Evolutionary conservation across 2,329 filamentous ascomycete genomes (phyloP).

Genomic region (Thielaviopsis musarum): DNA sequence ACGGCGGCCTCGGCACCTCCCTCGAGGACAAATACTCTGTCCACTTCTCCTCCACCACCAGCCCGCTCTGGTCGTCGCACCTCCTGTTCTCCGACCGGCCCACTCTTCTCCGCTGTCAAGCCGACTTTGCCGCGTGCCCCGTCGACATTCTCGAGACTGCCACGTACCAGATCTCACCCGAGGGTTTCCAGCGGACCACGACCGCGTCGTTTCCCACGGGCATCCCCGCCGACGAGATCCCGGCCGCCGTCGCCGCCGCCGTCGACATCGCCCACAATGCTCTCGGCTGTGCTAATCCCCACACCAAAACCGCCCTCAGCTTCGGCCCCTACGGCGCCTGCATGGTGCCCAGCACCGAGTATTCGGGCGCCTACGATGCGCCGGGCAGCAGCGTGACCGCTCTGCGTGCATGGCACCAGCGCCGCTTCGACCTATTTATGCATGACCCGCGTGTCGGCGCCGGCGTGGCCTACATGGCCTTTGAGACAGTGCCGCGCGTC

Average conservation of each 20-base stretch:
- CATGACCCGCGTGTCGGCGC: constrained; percentile 21
- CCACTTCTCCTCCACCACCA: constrained; percentile 29
- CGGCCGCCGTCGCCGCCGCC: constrained; percentile 23
- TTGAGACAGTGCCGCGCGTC: constrained; percentile 48
- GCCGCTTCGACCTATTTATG: constrained; percentile 35
- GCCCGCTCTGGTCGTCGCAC: constrained; percentile 52
- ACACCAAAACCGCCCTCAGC: constrained; percentile 34
- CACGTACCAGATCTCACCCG: constrained; percentile 46
- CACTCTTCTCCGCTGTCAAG: constrained; percentile 37
- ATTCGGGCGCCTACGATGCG: constrained; percentile 41
- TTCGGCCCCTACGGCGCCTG: constrained; percentile 51
- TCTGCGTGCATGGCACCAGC: constrained; percentile 39
- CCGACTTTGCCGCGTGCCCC: constrained; percentile 36
- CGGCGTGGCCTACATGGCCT: constrained; percentile 38
- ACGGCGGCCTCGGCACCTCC: constrained; percentile 51
- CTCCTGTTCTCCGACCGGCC: constrained; percentile 36
- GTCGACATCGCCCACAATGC: constrained; percentile 26
- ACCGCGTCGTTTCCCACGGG: constrained; percentile 26
- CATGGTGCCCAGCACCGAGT: constrained; percentile 50
- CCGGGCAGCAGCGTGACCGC: constrained; percentile 26
- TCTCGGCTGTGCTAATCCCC: constrained; percentile 3
- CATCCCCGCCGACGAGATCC: constrained; percentile 16
- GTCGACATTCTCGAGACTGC: constrained; percentile 49
- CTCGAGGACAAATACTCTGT: constrained; percentile 40
- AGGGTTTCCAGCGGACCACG: constrained; percentile 36